Evolutionary conservation across 1,139 yeast genomes (phyloP), one percentile per base, ranked within the genome.

Genomic region (Geotrichum cucujoidarum): DNA sequence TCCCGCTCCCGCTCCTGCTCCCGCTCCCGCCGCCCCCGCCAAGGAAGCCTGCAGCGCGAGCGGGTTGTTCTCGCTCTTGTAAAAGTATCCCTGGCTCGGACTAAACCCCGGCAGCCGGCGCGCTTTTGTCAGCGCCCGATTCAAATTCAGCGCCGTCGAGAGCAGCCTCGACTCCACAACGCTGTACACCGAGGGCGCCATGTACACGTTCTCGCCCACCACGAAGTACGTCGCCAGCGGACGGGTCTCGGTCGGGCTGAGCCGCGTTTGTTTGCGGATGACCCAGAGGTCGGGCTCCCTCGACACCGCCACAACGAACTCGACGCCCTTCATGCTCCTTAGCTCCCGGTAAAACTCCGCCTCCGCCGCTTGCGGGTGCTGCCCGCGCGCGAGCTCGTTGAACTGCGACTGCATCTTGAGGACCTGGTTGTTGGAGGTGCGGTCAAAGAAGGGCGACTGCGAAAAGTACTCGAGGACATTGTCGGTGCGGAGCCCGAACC

Each of bases 201-300:
- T 94, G 68, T 90, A 92, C 3, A 92, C 84, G 60, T 88, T 89
- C 22, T 95, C 95, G 3, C 96, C 96, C 34, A 89, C 80, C 39
- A 90, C 82, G 64, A 87, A 90, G 67, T 85, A 92, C 57, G 88
- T 94, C 4, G 81, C 74, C 11, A 87, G 60, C 1, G 81, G 74
- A 36, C 75, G 70, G 0, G 77, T 77, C 24, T 73, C 74, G 4
- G 69, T 70, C 6, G 80, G 77, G 35, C 75, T 71, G 5, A 74
- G 57, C 27, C 97, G 69, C 42, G 78, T 71, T 63, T 90, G 97
- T 61, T 89, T 89, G 50, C 95, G 74, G 11, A 92, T 77, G 16
- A 90, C 75, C 97, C 97, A 92, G 58, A 88, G 78, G 60, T 88
- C 95, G 0, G 97, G 97, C 56, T 89, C 97, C 45, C 89, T 72